Base-by-base conservation (phyloP, 768 basidiomycete genomes). In the Tulasnella sp. region DNA sequence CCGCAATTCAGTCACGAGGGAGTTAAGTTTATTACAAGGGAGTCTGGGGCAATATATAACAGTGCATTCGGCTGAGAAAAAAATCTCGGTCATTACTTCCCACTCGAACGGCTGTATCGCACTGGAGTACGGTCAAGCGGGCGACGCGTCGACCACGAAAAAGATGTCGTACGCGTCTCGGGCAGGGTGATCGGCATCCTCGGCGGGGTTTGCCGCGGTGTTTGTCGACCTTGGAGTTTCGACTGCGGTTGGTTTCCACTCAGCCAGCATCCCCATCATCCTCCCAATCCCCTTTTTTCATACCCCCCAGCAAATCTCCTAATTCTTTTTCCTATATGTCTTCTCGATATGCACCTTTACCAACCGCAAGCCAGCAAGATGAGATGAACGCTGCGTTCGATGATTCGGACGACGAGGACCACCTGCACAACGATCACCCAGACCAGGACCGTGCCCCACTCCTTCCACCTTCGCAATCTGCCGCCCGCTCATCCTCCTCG, bases 371-470 rank as follows among this genome's bases (percentile, higher is more conserved):
- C 44, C 80, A 56, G 71, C 80, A 71, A 68, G 73, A 82, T 71
- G 94, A 95, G 85, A 89, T 95, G 83, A 90, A 93, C 82, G 94
- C 91, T 40, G 92, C 94, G 0, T 95, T 95, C 82, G 92, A 93
- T 82, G 94, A 94, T 78, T 88, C 89, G 80, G 90, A 91, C 79
- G 88, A 91, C 82, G 89, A 90, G 58, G 88, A 89, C 38, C 87
- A 88, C 12, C 84, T 85, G 16, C 84, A 87, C 77, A 82, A 82
- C n/a, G 76, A 16, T 83, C 75, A 85, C 88, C 39, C 90, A 90
- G 84, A 83, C 86, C 38, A 86, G 87, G 3, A 87, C 86, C 58
- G 85, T 88, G 71, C 87, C 86, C 42, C 80, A 80, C 80, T 74
- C 83, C 76, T 79, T 81, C 75, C 89, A 46, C 78, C 80, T 9